These are phyloP conservation scores for Adansonia grandidieri DNA, from an alignment of 441 rosid species.

Conservation along the genomic window DNA sequence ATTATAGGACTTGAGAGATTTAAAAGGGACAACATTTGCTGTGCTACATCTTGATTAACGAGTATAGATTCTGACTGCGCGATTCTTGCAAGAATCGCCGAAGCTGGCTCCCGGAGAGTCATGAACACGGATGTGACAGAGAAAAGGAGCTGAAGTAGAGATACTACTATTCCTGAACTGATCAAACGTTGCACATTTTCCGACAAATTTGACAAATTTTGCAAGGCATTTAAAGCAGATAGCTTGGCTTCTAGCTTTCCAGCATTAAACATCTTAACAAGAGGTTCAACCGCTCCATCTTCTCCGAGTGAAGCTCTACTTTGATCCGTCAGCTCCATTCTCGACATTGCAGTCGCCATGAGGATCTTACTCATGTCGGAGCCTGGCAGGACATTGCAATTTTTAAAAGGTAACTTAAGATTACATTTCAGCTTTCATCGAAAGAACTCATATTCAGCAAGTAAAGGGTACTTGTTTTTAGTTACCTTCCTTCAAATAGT, in stretches of 20 bases:
- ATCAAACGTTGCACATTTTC: conserved; percentile 54
- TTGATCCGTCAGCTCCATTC: conserved; percentile 72
- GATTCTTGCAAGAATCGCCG: conserved; percentile 67
- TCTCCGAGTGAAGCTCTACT: conserved; percentile 65
- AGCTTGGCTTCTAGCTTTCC: conserved; percentile 79
- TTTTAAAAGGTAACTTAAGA: conserved; percentile 18
- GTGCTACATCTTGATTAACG: conserved; percentile 61
- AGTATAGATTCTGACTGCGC: conserved; percentile 63
- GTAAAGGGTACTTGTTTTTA: background rate
- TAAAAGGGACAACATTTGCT: conserved; percentile 75
- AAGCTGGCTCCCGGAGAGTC: conserved; percentile 80
- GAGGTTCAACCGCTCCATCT: conserved; percentile 65
- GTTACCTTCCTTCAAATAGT: conserved; percentile 61
- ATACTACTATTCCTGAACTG: conserved; percentile 52
- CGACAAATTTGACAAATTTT: conserved; percentile 49
- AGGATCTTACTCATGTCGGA: conserved; percentile 80
- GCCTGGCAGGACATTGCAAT: conserved; percentile 43
- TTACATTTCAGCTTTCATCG: background rate
- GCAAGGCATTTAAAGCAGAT: conserved; percentile 64
- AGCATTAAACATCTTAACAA: conserved; percentile 57
- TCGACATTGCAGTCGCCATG: conserved; percentile 72
- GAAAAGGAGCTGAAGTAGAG: conserved; percentile 71
- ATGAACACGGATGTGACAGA: conserved; percentile 80
- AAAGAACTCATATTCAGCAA: background rate
- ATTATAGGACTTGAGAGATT: conserved; percentile 60